A percentile compares a stretch with the other conserved stretches of the same genome.
phyloP scores from a whole-genome alignment of 441 rosid genomes.

The Aquilaria agallochum region DNA sequence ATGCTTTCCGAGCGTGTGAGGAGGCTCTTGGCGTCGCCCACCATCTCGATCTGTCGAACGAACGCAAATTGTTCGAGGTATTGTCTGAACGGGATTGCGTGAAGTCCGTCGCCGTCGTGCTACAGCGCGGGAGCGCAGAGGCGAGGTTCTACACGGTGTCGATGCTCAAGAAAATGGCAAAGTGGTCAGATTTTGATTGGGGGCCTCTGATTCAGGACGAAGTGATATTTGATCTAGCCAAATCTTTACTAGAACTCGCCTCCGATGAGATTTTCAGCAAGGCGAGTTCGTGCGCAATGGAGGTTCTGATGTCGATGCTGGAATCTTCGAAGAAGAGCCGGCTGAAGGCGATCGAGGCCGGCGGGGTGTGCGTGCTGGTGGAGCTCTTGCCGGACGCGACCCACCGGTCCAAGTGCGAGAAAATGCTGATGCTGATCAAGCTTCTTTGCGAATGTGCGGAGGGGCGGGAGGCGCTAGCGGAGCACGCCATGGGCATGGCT shows the following conservation, averaged over 20 bases:
- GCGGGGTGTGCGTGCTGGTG: slow-evolving; percentile 22
- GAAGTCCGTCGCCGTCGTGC: slow-evolving; percentile 17
- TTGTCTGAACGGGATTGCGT: slow-evolving; percentile 17
- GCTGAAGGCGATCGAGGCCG: slow-evolving; percentile 24
- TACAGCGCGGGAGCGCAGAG: slow-evolving; percentile 31
- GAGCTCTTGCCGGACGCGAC: slow-evolving; percentile 28
- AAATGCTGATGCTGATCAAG: slow-evolving; percentile 21
- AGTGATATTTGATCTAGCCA: slow-evolving; percentile 23
- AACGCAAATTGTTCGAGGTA: slow-evolving; percentile 2
- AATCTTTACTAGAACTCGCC: slow-evolving; percentile 26
- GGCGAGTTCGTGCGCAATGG: slow-evolving; percentile 27
- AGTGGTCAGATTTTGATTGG: slow-evolving; percentile 11
- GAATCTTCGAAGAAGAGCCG: slow-evolving; percentile 21
- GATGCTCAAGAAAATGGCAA: slow-evolving; percentile 19
- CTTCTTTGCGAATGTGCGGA: slow-evolving; percentile 26
- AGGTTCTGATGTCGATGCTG: slow-evolving; percentile 24
- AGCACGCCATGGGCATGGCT: slow-evolving; percentile 27
- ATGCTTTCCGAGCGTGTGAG: slow-evolving; percentile 22
- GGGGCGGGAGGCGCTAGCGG: slow-evolving; percentile 26
- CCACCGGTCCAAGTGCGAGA: slow-evolving; percentile 24
- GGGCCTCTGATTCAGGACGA: slow-evolving; percentile 20
- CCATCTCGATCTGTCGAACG: slow-evolving; percentile 14
- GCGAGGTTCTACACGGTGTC: slow-evolving; percentile 21
- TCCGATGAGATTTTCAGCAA: slow-evolving; percentile 31
- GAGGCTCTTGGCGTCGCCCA: slow-evolving; percentile 26